A percentile compares a stretch with the other conserved stretches of the same genome.
These are phyloP conservation scores for Scedosporium dehoogii DNA, from an alignment of 2,329 filamentous ascomycete species.

Conservation along the genomic window DNA sequence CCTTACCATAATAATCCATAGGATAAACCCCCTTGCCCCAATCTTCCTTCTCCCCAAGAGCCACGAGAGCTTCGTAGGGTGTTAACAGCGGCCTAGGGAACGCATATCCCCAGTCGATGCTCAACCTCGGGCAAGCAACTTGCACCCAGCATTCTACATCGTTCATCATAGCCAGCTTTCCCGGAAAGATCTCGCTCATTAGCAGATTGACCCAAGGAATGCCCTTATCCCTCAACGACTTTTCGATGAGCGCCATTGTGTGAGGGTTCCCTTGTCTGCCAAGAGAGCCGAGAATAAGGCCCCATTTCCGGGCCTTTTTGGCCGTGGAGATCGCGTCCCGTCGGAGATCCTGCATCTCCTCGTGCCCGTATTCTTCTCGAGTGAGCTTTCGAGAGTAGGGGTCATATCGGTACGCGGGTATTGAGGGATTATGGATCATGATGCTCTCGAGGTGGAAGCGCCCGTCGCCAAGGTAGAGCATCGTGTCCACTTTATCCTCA, in stretches of 20 bases:
- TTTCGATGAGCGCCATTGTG: conserved; percentile 80
- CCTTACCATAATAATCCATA: conserved; percentile 96
- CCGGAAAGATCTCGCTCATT: conserved; percentile 91
- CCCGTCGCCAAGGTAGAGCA: conserved; percentile 85
- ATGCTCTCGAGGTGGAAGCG: conserved; percentile 95
- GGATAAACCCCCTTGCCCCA: conserved; percentile 75
- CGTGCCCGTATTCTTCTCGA: conserved; percentile 82
- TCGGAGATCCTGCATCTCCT: conserved; percentile 78
- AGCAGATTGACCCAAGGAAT: conserved; percentile 79
- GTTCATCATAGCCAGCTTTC: conserved; percentile 83
- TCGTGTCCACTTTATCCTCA: conserved; percentile 56
- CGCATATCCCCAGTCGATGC: conserved; percentile 98
- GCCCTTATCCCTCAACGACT: conserved; percentile 57
- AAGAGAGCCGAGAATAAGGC: conserved; percentile 83
- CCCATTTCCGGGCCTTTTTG: conserved; percentile 76
- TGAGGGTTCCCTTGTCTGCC: conserved; percentile 93
- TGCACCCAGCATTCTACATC: conserved; percentile 98
- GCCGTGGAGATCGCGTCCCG: conserved; percentile 67
- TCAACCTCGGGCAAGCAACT: conserved; percentile 90
- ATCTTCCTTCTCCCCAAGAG: conserved; percentile 68
- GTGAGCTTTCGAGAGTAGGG: conserved; percentile 90
- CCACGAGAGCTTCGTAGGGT: conserved; percentile 88
- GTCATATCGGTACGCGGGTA: conserved; percentile 93
- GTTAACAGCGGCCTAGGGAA: conserved; percentile 83
- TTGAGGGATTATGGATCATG: conserved; percentile 93